Evolutionary conservation across 1,284 basidiomycete genomes (phyloP).

Genomic region (Leccinum holopus): DNA sequence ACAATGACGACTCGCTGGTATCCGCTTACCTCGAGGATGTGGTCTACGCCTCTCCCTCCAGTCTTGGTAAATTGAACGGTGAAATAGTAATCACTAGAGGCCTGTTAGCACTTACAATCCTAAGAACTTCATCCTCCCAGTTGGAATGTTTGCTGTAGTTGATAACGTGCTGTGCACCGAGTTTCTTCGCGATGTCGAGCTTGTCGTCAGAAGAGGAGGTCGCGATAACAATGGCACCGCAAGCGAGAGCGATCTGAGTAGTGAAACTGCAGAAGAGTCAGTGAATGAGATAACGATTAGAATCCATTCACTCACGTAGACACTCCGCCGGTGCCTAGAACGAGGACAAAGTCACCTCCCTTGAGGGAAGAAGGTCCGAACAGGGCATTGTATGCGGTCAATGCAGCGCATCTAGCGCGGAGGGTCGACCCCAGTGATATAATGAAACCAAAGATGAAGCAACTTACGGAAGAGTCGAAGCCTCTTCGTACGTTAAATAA

Average conservation of each 20-base stretch:
- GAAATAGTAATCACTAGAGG: background rate
- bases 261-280: constrained; percentile 38
- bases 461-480: constrained; percentile 45
- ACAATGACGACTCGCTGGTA: background rate
- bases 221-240: constrained; percentile 57
- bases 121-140: constrained; percentile 55
- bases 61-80: constrained; percentile 31
- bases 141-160: constrained; percentile 57
- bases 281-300: background rate
- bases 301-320: constrained; percentile 41
- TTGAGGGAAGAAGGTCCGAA: constrained; percentile 44
- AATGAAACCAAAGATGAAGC: background rate
- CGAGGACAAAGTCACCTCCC: constrained; percentile 49
- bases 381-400: constrained; percentile 53
- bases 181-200: constrained; percentile 43
- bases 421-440: background rate
- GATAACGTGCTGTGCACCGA: constrained; percentile 52
- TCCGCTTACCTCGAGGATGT: constrained; percentile 51
- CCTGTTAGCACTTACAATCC: constrained; percentile 29
- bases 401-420: constrained; percentile 42
- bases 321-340: constrained; percentile 60
- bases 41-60: constrained; percentile 53
- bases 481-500: constrained; percentile 52
- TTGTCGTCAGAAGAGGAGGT: constrained; percentile 65
- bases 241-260: constrained; percentile 54